Conservation (phyloP, 495 filamentous ascomycete genomes). For the Neurospora sp. region DNA sequence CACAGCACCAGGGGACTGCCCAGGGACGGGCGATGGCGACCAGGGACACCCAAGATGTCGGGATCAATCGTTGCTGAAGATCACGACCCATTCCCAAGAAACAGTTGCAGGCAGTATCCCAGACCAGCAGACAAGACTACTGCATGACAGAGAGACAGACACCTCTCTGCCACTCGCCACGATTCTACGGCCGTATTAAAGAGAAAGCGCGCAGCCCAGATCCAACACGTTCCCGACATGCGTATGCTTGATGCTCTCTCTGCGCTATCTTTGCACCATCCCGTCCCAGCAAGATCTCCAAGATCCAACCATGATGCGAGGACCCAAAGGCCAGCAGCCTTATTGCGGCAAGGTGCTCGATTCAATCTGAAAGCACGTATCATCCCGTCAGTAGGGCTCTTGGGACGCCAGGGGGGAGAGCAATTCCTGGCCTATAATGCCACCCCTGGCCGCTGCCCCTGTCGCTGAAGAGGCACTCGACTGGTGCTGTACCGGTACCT, state of each 20-base stretch:
- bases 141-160: background rate
- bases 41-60: background rate
- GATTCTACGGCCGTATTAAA: background rate
- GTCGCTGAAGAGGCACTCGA: background rate
- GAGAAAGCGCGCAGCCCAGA: background rate
- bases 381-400: conserved; percentile 4
- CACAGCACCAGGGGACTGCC: background rate
- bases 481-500: background rate
- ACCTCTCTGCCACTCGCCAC: background rate
- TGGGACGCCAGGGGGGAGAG: background rate
- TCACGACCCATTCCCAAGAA: background rate
- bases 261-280: background rate
- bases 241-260: background rate
- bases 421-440: background rate
- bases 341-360: background rate
- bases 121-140: background rate
- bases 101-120: background rate
- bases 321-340: background rate
- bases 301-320: background rate
- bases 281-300: background rate
- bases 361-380: background rate
- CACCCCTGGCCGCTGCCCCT: background rate
- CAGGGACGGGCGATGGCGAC: background rate
- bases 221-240: background rate
- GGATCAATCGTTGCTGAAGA: background rate